Percentiles rank a stretch among this genome's conserved stretches.
These are phyloP conservation scores for Mortierella claussenii DNA, from an alignment of 192 early-diverging fungal genomes.

Conservation along the genomic window DNA sequence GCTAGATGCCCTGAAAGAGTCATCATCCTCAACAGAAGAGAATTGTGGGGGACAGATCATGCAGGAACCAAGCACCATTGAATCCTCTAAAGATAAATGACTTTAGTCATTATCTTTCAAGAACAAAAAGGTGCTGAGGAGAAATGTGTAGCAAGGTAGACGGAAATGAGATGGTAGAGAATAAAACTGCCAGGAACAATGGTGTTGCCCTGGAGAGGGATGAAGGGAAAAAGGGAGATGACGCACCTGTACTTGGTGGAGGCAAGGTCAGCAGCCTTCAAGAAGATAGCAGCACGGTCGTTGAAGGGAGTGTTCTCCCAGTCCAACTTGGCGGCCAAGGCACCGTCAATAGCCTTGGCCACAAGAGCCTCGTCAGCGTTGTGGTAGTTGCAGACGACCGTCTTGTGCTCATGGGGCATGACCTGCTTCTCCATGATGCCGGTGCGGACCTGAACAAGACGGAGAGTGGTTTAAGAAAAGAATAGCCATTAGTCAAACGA, in stretches of 20 bases:
- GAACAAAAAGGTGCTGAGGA: not conserved
- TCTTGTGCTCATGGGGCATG: slow-evolving; percentile 86
- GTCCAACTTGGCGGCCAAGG: slow-evolving; percentile 81
- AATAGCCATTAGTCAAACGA: not conserved
- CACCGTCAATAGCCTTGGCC: slow-evolving; percentile 86
- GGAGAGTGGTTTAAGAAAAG: not conserved
- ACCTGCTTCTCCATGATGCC: slow-evolving; percentile 76
- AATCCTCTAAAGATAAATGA: too few relatives aligned
- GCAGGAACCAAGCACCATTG: too few relatives aligned
- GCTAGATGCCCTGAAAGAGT: slow-evolving; percentile 7
- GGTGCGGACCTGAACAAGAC: slow-evolving; percentile 57
- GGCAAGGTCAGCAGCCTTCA: slow-evolving; percentile 97
- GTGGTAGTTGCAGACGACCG: slow-evolving; percentile 84
- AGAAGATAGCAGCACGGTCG: slow-evolving; percentile 95
- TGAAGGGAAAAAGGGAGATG: too few relatives aligned
- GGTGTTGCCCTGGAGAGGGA: too few relatives aligned
- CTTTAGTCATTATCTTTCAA: too few relatives aligned
- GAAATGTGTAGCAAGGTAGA: too few relatives aligned
- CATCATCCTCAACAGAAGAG: too few relatives aligned
- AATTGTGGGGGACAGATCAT: too few relatives aligned
- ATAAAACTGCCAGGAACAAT: slow-evolving; percentile 5
- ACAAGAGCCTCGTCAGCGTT: slow-evolving; percentile 80
- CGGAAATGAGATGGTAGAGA: too few relatives aligned
- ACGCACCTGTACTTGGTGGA: slow-evolving; percentile 88
- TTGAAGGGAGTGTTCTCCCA: slow-evolving; percentile 96